These are phyloP conservation scores for Hymenoscyphus fructigenus DNA, from an alignment of 2,329 filamentous ascomycete species.

Conservation along the genomic window DNA sequence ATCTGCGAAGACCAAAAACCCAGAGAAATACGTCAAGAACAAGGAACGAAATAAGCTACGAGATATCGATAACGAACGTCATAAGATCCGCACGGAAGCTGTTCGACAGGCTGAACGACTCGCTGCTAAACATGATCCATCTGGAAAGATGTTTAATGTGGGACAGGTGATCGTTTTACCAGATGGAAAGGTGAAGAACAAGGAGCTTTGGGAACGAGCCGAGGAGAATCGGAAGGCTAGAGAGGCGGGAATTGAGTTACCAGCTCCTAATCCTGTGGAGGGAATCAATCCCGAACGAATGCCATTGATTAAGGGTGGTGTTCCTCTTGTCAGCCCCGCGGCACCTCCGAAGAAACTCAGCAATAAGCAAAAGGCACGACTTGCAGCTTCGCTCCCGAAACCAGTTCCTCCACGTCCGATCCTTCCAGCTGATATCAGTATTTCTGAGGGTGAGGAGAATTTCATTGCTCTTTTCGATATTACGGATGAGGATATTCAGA, in stretches of 20 bases:
- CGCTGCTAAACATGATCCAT: slow-evolving; percentile 36
- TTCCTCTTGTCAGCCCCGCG: neutral
- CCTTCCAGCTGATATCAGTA: slow-evolving; percentile 30
- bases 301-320: neutral
- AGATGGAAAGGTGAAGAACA: slow-evolving; percentile 34
- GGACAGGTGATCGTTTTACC: slow-evolving; percentile 31
- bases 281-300: slow-evolving; percentile 16
- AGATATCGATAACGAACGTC: slow-evolving; percentile 35
- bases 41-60: slow-evolving; percentile 37
- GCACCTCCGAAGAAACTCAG: slow-evolving; percentile 15
- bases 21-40: slow-evolving; percentile 38
- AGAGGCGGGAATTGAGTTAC: slow-evolving; percentile 10
- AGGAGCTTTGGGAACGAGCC: slow-evolving; percentile 22
- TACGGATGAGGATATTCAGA: slow-evolving; percentile 33
- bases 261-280: slow-evolving; percentile 1
- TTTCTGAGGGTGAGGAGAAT: slow-evolving; percentile 36
- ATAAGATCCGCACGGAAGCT: slow-evolving; percentile 34
- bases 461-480: slow-evolving; percentile 37
- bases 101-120: slow-evolving; percentile 34
- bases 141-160: slow-evolving; percentile 36
- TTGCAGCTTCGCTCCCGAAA: slow-evolving; percentile 23
- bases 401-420: slow-evolving; percentile 29
- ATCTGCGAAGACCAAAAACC: slow-evolving; percentile 33
- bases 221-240: slow-evolving; percentile 19
- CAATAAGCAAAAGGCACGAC: slow-evolving; percentile 25